Percentiles rank a stretch among this genome's conserved stretches.
These are phyloP conservation scores for Neofusicoccum cordaticola DNA, from an alignment of 2,329 filamentous ascomycete species.

Conservation along the genomic window DNA sequence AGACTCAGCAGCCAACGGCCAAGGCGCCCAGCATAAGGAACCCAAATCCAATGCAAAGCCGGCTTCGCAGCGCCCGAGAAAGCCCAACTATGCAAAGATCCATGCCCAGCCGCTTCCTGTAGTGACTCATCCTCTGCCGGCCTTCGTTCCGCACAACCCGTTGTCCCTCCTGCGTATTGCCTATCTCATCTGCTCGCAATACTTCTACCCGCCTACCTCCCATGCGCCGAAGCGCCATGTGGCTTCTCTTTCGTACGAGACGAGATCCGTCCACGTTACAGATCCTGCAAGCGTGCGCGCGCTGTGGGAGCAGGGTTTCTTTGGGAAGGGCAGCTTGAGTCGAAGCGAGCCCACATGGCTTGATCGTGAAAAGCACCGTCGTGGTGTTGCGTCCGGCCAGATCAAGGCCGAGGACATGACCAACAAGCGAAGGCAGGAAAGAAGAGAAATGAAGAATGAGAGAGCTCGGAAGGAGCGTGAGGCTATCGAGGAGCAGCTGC, in stretches of 20 bases:
- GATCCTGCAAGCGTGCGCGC: slow-evolving; percentile 72
- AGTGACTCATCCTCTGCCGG: slow-evolving; percentile 77
- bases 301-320: slow-evolving; percentile 96
- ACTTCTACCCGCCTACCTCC: slow-evolving; percentile 61
- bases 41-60: slow-evolving; percentile 14
- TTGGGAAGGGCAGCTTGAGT: slow-evolving; percentile 89
- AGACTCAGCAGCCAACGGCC: slow-evolving; percentile 4
- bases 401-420: slow-evolving; percentile 74
- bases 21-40: background rate
- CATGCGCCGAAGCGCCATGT: slow-evolving; percentile 65
- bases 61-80: slow-evolving; percentile 26
- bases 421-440: slow-evolving; percentile 70
- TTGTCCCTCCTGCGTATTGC: slow-evolving; percentile 79
- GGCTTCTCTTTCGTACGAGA: slow-evolving; percentile 77
- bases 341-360: slow-evolving; percentile 95
- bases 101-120: slow-evolving; percentile 80
- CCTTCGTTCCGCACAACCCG: slow-evolving; percentile 88
- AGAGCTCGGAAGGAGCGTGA: slow-evolving; percentile 84
- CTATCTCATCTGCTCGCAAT: slow-evolving; percentile 72
- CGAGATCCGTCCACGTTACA: slow-evolving; percentile 79
- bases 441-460: slow-evolving; percentile 84
- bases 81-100: slow-evolving; percentile 66
- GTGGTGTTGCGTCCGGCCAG: slow-evolving; percentile 42
- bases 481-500: slow-evolving; percentile 70
- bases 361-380: slow-evolving; percentile 72